Evolutionary conservation across 2,329 filamentous ascomycete species (phyloP), one percentile per base, ranked within the genome.

Genomic region (Sporothrix inflata): DNA sequence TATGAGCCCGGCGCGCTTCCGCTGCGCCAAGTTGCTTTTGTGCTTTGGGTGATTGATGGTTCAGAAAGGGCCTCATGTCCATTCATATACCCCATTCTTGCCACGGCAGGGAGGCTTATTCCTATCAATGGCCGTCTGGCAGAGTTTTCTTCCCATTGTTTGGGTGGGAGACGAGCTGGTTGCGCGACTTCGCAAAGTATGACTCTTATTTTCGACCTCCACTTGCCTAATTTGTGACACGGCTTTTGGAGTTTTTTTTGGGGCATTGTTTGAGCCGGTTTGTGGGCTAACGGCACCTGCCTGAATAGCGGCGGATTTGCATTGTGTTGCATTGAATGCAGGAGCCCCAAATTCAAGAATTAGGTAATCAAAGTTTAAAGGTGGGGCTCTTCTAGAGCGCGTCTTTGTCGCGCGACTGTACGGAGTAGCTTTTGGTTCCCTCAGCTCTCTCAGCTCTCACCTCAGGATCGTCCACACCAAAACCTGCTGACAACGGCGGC

Each of bases 1-100:
- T 73, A 73, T 73, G 72, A 73, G 72, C 72, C 72, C 72, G 72
- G 72, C 72, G 72, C 72, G 72, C 72, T 73, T 73, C 72, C 72
- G 65, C 72, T 73, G 72, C 72, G 72, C 72, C 72, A 73, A 73
- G 69, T 73, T 73, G 72, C 72, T 73, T 61, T 65, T 70, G 38
- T 65, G 67, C 47, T 57, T 70, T 49, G 24, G 14, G 6, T 9
- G 63, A 49, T 34, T 55, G 34, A 40, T 72, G 55, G 24, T 21
- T 24, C 6, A 27, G 8, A 21, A 55, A 27, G 12, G 42, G 1
- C 16, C 55, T 63, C 47, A 40, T 61, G 40, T 61, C 24, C 14
- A 21, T 40, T 49, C n/a, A 57, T 27, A 71, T 34, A 67, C 21
- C 40, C 45, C 45, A 19, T 70, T 42, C 16, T 16, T 1, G 6